Evolutionary conservation across 164 flowering plant genomes (phyloP).

Genomic region (Hamamelis virginiana): DNA sequence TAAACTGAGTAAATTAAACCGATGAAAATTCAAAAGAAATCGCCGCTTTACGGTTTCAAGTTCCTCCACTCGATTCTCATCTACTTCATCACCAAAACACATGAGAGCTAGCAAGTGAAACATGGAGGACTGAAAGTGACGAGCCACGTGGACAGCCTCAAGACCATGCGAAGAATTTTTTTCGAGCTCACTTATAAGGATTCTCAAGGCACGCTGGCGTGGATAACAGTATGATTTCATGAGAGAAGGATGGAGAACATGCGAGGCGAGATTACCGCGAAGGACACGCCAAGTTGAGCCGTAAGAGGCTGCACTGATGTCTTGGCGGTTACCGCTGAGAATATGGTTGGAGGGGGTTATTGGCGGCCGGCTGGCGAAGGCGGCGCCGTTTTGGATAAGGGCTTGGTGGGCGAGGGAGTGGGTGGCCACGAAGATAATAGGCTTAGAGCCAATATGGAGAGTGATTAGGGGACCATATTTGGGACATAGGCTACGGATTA

Average conservation of each 20-base stretch:
- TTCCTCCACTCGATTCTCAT: conserved; percentile 26
- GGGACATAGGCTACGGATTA: no score
- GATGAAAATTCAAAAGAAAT: conserved; percentile 4
- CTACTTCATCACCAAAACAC: conserved; percentile 48
- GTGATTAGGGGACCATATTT: conserved; percentile 46
- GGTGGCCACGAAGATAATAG: conserved; percentile 32
- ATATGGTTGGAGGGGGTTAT: no score
- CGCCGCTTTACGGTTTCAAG: conserved; percentile 20
- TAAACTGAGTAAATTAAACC: conserved; percentile 21
- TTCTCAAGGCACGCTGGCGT: conserved; percentile 32
- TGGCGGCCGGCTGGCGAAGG: conserved; percentile 48
- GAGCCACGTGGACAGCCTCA: conserved; percentile 18
- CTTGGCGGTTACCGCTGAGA: conserved; percentile 22
- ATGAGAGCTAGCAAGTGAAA: conserved; percentile 34
- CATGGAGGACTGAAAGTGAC: conserved; percentile 30
- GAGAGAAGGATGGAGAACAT: conserved; percentile 39
- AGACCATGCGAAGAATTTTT: not conserved
- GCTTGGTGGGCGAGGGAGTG: conserved; percentile 37
- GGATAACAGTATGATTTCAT: conserved; percentile 23
- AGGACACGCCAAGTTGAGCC: conserved; percentile 38
- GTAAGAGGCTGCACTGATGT: no score
- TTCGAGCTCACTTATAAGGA: conserved; percentile 13
- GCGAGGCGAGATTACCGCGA: conserved; percentile 37
- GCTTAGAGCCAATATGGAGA: conserved; percentile 29
- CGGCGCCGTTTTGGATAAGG: no score